phyloP scores from a whole-genome alignment of 225 moss, liverwort and hornwort genomes.

The Physcomitrellopsis africana region DNA sequence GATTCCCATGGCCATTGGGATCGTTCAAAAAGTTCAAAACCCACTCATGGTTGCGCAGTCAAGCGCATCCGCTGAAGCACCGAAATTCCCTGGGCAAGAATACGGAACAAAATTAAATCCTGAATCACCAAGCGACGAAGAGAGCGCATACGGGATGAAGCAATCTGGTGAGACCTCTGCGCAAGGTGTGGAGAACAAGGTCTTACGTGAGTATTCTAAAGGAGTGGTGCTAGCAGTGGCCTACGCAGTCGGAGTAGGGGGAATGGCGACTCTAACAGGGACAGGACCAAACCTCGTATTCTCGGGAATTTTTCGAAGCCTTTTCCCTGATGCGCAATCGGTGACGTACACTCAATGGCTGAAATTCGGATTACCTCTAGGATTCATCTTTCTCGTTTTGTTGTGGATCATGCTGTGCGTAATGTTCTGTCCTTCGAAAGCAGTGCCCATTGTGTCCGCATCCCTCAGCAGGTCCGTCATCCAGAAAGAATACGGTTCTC shows the following conservation, averaged over 20 bases:
- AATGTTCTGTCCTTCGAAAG: slow-evolving; percentile 55
- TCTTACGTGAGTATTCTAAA: slow-evolving; percentile 45
- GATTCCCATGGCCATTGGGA: slow-evolving; percentile 90
- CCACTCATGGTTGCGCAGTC: neutral
- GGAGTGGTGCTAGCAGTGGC: slow-evolving; percentile 81
- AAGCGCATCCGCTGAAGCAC: neutral
- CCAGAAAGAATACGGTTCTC: slow-evolving; percentile 47
- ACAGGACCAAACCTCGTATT: slow-evolving; percentile 80
- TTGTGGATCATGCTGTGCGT: slow-evolving; percentile 77
- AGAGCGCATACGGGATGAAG: neutral
- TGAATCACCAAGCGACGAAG: slow-evolving; percentile 31
- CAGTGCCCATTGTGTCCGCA: slow-evolving; percentile 42
- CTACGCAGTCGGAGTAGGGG: slow-evolving; percentile 71
- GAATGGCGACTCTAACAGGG: slow-evolving; percentile 76
- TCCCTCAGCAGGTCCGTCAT: slow-evolving; percentile 47
- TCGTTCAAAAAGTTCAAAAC: slow-evolving; percentile 60
- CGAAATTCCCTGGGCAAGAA: slow-evolving; percentile 12
- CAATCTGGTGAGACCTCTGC: slow-evolving; percentile 26
- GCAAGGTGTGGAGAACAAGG: slow-evolving; percentile 18
- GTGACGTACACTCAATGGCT: slow-evolving; percentile 81
- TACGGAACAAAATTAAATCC: neutral
- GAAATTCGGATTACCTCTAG: slow-evolving; percentile 66
- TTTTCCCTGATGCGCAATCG: slow-evolving; percentile 66
- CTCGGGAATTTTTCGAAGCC: slow-evolving; percentile 65
- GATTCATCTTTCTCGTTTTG: slow-evolving; percentile 50